Evolutionary conservation across 345 rosid species (phyloP).

Genomic region (Eucalyptus sp.): DNA sequence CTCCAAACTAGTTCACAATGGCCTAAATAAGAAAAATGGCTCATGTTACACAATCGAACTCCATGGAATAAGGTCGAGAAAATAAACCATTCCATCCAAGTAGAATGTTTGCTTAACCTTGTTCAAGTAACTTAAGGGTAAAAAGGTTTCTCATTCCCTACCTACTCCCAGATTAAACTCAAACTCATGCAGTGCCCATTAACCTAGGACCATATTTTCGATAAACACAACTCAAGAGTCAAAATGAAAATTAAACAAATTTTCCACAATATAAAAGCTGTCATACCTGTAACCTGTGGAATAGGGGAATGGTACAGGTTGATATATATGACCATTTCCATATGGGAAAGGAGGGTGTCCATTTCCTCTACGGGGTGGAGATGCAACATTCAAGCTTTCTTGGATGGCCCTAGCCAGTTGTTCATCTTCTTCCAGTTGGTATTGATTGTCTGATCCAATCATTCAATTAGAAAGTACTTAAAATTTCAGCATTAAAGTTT

Average conservation of each 20-base stretch:
- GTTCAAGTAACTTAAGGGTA: background rate
- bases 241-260: background rate
- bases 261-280: background rate
- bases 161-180: background rate
- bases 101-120: background rate
- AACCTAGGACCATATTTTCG: background rate
- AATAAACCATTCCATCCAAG: background rate
- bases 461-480: slow-evolving; percentile 1
- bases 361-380: slow-evolving; percentile 33
- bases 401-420: slow-evolving; percentile 86
- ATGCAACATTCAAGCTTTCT: slow-evolving; percentile 64
- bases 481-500: slow-evolving; percentile 1
- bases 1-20: background rate
- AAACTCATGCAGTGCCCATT: background rate
- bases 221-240: background rate
- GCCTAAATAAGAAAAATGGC: background rate
- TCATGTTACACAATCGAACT: background rate
- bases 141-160: background rate
- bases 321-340: slow-evolving; percentile 33
- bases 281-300: slow-evolving; percentile 71
- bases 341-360: slow-evolving; percentile 3
- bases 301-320: slow-evolving; percentile 37
- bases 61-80: background rate
- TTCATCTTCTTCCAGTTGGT: slow-evolving; percentile 76
- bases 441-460: slow-evolving; percentile 29